phyloP scores from a whole-genome alignment of 164 flowering plant species.

The Paratinospora sagittata region DNA sequence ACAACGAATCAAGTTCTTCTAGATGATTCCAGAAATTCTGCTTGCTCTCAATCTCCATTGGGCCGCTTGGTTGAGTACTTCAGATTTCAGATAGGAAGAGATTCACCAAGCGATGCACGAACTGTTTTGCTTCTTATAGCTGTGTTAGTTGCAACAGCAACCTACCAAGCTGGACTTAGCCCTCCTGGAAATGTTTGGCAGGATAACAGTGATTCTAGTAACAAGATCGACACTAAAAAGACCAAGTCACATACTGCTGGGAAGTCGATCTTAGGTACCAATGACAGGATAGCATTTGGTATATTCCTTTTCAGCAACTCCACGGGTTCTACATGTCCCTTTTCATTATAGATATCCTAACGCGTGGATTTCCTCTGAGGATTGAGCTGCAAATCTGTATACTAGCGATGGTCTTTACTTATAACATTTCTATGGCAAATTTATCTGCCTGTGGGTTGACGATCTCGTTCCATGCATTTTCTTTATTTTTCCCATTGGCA shows the following conservation, averaged over 20 bases:
- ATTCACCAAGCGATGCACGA: conserved; percentile 6
- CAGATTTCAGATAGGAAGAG: conserved; percentile 11
- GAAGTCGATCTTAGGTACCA: conserved; percentile 5
- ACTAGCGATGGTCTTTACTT: background rate
- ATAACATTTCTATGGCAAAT: background rate
- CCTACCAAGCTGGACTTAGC: conserved; percentile 15
- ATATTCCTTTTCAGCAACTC: conserved; percentile 10
- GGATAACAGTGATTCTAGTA: background rate
- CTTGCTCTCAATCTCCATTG: background rate
- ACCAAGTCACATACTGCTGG: conserved; percentile 6
- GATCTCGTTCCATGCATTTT: background rate
- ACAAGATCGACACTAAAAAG: too few relatives aligned
- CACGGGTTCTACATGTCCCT: conserved; percentile 10
- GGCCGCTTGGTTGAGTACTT: conserved; percentile 8
- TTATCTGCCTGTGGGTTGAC: background rate
- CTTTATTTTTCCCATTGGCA: background rate
- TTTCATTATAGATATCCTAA: conserved; percentile 10
- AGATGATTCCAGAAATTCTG: background rate
- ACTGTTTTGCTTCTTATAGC: conserved; percentile 7
- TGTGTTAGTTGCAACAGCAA: conserved; percentile 8
- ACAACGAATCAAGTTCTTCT: background rate
- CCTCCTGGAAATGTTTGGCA: conserved; percentile 16
- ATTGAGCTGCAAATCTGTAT: conserved; percentile 8
- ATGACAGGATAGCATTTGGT: background rate
- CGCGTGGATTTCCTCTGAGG: conserved; percentile 12